Evolutionary conservation across 352 stramenopile genomes (phyloP), one percentile per base, ranked within the genome.

Genomic region (Blastocystis hominis): DNA sequence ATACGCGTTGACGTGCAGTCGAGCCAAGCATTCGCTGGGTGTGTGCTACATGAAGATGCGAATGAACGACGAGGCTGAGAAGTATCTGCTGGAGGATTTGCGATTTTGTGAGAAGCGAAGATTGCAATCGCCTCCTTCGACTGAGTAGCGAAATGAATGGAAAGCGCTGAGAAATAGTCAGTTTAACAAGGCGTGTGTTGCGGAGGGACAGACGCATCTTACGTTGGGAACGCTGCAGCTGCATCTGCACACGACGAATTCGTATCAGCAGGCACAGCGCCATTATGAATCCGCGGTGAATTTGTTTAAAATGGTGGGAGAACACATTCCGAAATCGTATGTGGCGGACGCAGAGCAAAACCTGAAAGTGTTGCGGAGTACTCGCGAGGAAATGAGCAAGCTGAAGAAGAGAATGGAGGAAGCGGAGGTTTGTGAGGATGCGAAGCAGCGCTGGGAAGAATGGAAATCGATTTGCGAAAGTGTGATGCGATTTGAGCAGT

Each of bases 401-500:
- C 68, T 66, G 13, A 17, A 40, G 40, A 53, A 84, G 55, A 30
- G 44, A 34, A 34, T 66, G 72, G 46, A 42, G 24, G 54, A 36
- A 13, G 53, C 72, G 7, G 44, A 66, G 55, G 30, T 1, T 40
- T 56, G 55, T 50, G 55, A 46, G 10, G 54, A 64, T 13, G 55
- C 53, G 13, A 36, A 84, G 17, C 34, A 38, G 10, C 30, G 30
- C 15, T 40, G 38, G 15, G 13, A 69, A n/a, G 17, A 13, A 0
- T 84, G 72, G 72, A 64, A 34, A 40, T 50, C 34, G 15, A 66
- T 50, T 68, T 84, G 72, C 34, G 72, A 84, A 54, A 53, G 62
- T 47, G 55, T 84, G n/a, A n/a, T 84, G 24, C 53, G 55, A 5
- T 69, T 84, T 15, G 72, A 84, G 50, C 72, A 84, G 20, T 84